phyloP scores from a whole-genome alignment of 306 rosid genomes.

The Castanopsis chinensis region DNA sequence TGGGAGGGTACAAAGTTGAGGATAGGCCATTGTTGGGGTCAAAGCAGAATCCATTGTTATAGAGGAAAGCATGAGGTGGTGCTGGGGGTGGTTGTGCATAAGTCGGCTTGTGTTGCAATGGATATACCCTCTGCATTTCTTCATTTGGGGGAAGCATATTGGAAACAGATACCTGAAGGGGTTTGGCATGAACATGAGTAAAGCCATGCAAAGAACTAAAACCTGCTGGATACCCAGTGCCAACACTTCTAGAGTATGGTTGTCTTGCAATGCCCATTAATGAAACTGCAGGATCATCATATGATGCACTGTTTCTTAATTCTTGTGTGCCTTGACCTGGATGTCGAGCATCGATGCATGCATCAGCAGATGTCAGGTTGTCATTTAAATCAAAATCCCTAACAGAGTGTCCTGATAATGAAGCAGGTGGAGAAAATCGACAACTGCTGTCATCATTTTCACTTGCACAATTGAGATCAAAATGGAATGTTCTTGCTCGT shows the following conservation, averaged over 20 bases:
- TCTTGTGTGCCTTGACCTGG: slow-evolving; percentile 8
- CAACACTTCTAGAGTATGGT: slow-evolving; percentile 12
- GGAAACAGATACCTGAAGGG: slow-evolving; percentile 21
- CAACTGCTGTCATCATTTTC: slow-evolving; percentile 20
- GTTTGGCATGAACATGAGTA: slow-evolving; percentile 9
- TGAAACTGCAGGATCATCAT: slow-evolving; percentile 16
- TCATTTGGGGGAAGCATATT: slow-evolving; percentile 23
- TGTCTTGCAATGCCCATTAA: slow-evolving; percentile 7
- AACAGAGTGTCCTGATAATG: slow-evolving; percentile 8
- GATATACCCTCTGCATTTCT: slow-evolving; percentile 22
- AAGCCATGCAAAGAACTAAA: slow-evolving; percentile 14
- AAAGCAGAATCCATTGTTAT: slow-evolving; percentile 22
- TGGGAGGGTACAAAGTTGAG: slow-evolving; percentile 7
- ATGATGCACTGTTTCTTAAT: background rate
- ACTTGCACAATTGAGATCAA: slow-evolving; percentile 31
- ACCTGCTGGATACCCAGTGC: slow-evolving; percentile 21
- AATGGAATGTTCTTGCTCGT: slow-evolving; percentile 18
- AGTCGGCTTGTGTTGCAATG: slow-evolving; percentile 20
- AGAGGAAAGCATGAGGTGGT: slow-evolving; percentile 17
- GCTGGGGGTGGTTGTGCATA: slow-evolving; percentile 9
- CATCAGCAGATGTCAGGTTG: slow-evolving; percentile 16
- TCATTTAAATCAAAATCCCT: slow-evolving; percentile 42
- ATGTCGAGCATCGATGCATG: background rate
- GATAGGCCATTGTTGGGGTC: slow-evolving; percentile 27
- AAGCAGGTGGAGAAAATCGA: slow-evolving; percentile 18